Conservation (phyloP, 768 basidiomycete species). For the Hirschioporus abietinus region DNA sequence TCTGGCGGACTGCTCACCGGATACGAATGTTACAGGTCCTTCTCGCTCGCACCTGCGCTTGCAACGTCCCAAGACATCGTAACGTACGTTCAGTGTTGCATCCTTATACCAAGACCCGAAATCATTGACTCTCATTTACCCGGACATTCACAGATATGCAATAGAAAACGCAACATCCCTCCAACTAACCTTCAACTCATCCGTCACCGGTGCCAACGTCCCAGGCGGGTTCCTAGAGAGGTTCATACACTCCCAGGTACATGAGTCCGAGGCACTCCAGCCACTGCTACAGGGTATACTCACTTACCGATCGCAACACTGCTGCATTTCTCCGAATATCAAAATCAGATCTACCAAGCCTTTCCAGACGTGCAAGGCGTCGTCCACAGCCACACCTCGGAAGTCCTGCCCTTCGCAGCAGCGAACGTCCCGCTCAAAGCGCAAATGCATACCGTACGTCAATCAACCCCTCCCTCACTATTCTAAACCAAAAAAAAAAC, state of each 20-base stretch:
- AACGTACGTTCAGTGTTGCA: neutral
- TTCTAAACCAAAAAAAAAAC: neutral
- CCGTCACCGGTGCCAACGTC: neutral
- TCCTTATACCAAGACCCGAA: neutral
- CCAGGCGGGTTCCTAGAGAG: conserved; percentile 5
- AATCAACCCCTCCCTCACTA: neutral
- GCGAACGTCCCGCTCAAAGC: conserved; percentile 1
- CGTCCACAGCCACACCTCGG: conserved; percentile 3
- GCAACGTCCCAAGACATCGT: neutral
- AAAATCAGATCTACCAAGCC: conserved; percentile 4
- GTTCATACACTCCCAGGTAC: conserved; percentile 7
- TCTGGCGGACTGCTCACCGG: neutral
- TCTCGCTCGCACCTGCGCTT: neutral
- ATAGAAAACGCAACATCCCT: conserved; percentile 4
- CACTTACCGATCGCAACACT: no score
- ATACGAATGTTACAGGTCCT: neutral
- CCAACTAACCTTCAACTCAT: conserved; percentile 5
- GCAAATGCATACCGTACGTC: conserved; percentile 1
- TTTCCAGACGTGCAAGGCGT: conserved; percentile 5
- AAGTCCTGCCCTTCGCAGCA: conserved; percentile 1
- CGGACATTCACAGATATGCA: neutral
- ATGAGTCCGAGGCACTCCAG: neutral
- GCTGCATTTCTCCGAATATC: no score
- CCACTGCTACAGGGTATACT: no score
- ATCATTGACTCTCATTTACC: neutral